phyloP scores from a whole-genome alignment of 2,329 filamentous ascomycete species.

The Didymella pomorum region DNA sequence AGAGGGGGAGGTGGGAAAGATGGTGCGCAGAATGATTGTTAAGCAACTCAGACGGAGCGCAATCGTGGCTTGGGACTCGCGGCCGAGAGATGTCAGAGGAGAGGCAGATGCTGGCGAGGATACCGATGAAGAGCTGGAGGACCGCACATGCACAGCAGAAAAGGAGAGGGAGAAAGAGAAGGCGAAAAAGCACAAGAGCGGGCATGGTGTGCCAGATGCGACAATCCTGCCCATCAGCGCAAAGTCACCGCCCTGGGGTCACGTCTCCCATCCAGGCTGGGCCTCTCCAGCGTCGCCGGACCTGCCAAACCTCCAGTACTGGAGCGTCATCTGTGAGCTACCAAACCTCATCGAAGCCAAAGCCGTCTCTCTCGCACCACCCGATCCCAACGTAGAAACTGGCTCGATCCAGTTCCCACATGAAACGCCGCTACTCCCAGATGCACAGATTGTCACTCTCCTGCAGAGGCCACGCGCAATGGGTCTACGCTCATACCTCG shows the following conservation, averaged over 20 bases:
- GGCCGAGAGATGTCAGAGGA: conserved; percentile 67
- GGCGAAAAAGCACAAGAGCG: conserved; percentile 35
- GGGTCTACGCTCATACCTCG: conserved; percentile 81
- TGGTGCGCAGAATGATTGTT: conserved; percentile 78
- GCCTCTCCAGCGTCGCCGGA: conserved; percentile 78
- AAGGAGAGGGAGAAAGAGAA: conserved; percentile 44
- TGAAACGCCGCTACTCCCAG: conserved; percentile 56
- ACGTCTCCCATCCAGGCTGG: conserved; percentile 89
- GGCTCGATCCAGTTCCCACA: conserved; percentile 31
- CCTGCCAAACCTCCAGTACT: conserved; percentile 82
- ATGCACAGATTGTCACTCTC: conserved; percentile 72
- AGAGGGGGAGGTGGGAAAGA: conserved; percentile 78
- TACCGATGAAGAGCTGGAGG: conserved; percentile 23
- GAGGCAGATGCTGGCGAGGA: conserved; percentile 48
- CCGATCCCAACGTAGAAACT: conserved; percentile 55
- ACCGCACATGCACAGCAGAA: conserved; percentile 32
- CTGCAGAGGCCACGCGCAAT: conserved; percentile 75
- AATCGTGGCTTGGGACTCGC: conserved; percentile 78
- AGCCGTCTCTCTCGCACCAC: conserved; percentile 82
- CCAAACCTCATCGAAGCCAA: conserved; percentile 92
- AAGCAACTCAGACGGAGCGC: conserved; percentile 79
- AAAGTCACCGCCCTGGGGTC: conserved; percentile 73
- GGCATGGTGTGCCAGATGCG: conserved; percentile 33
- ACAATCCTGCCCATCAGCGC: conserved; percentile 53
- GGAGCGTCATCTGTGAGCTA: conserved; percentile 80